Evolutionary conservation across 495 filamentous ascomycete species (phyloP).

Genomic region (Trichocladium uniseriatum): DNA sequence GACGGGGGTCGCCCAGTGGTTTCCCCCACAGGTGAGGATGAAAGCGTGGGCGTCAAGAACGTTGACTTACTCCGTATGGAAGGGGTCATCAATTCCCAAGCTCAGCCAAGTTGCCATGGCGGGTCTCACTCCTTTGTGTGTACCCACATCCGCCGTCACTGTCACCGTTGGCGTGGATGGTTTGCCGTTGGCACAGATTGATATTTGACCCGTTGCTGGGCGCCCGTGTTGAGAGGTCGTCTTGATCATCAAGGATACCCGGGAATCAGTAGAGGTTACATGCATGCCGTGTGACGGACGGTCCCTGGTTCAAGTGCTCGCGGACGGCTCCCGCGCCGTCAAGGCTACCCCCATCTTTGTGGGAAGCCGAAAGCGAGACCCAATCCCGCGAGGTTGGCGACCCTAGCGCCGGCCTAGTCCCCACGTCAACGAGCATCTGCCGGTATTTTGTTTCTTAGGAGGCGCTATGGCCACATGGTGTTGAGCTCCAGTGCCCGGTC

Average conservation of each 20-base stretch:
- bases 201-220: slow-evolving; percentile 39
- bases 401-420: too few relatives aligned
- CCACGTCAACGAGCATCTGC: too few relatives aligned
- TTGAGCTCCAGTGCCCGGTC: too few relatives aligned
- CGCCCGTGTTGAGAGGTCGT: slow-evolving; percentile 40
- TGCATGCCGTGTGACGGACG: neutral
- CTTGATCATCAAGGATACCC: slow-evolving; percentile 35
- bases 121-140: slow-evolving; percentile 22
- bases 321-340: too few relatives aligned
- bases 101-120: slow-evolving; percentile 14
- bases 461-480: too few relatives aligned
- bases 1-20: too few relatives aligned
- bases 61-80: neutral
- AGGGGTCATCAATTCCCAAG: neutral
- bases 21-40: neutral
- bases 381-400: too few relatives aligned
- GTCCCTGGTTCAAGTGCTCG: too few relatives aligned
- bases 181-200: slow-evolving; percentile 35
- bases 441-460: too few relatives aligned
- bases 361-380: too few relatives aligned
- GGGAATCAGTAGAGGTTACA: slow-evolving; percentile 47
- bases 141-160: slow-evolving; percentile 30
- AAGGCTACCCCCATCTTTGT: too few relatives aligned
- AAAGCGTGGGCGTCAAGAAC: neutral
- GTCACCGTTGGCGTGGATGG: slow-evolving; percentile 31